Base-by-base conservation (phyloP, 164 flowering plant species). In the Protea cynaroides region DNA sequence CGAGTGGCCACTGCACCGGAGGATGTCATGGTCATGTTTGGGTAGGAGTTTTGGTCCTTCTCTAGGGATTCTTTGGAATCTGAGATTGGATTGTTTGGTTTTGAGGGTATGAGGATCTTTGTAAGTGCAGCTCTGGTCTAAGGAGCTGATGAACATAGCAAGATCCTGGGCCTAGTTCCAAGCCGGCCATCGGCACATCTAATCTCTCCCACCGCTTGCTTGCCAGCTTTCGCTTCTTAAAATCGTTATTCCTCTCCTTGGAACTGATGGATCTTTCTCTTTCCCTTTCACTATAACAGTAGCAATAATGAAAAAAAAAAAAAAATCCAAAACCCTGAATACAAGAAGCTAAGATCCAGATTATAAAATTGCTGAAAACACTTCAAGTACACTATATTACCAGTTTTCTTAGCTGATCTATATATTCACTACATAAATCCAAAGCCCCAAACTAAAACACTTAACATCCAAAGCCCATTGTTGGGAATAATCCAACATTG, bases 121-220 rank as follows among this genome's bases (percentile, higher is more conserved):
- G 67, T 40, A 71, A 44, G 25, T 73, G 72, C 50, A 68, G 69
- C 3, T 71, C 71, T 18, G 64, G 69, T 22, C 66, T 55, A 14
- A 65, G 72, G 14, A 69, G 76, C 53, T 69, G 72, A 34, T 69
- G 76, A 53, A 62, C 66, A 19, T 68, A 68, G 72, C 65, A 72
- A 64, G 68, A 65, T 56, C 58, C 66, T 36, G 58, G 40, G 29
- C 18, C 25, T 63, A 12, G 29, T 13, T 52, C 66, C 47, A 15
- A 18, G 55, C 71, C 71, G 13, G 75, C 69, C 71, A 72, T 72
- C 56, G 14, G 9, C 50, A 56, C 56, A 62, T 49, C 65, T 62
- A 59, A 3, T 25, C 51, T 47, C 51, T 47, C 51, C 51, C 59
- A 56, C 37, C 40, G 29, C 37, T 29, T 56, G 18, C 40, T 56